A percentile compares a stretch with the other conserved stretches of the same genome.
Evolutionary conservation across 2,329 filamentous ascomycete genomes (phyloP).

Genomic region (Aaosphaeria arxii): DNA sequence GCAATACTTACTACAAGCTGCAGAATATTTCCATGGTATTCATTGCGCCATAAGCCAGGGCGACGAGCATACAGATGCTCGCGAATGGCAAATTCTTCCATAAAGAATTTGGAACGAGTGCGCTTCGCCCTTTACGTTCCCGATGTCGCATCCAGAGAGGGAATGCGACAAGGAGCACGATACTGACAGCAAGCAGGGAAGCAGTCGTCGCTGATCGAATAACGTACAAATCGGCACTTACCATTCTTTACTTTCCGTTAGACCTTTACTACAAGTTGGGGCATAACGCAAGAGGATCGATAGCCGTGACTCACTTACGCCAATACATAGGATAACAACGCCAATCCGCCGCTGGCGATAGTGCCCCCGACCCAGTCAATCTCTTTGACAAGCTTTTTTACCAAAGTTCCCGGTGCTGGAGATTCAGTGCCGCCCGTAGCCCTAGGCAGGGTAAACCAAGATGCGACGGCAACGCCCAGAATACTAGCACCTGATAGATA

Average conservation of each 20-base stretch:
- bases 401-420: neutral
- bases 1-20: conserved; percentile 39
- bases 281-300: neutral
- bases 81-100: conserved; percentile 58
- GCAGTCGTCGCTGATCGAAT: conserved; percentile 16
- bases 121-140: conserved; percentile 10
- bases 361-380: conserved; percentile 26
- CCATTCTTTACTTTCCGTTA: neutral
- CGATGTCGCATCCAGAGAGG: conserved; percentile 28
- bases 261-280: neutral
- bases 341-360: conserved; percentile 20
- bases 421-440: conserved; percentile 23
- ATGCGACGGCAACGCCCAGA: conserved; percentile 29
- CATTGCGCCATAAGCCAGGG: conserved; percentile 32
- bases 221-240: conserved; percentile 1
- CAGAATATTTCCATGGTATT: conserved; percentile 38
- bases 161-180: conserved; percentile 20
- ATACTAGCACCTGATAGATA: conserved; percentile 35
- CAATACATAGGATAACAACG: conserved; percentile 20
- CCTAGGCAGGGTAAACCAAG: conserved; percentile 21
- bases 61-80: conserved; percentile 49
- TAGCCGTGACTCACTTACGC: conserved; percentile 12
- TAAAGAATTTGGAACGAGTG: conserved; percentile 34
- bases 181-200: conserved; percentile 17
- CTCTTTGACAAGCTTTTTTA: conserved; percentile 14